Conservation (phyloP, 148 eudicot genomes). For the Chenopodium suecicum region DNA sequence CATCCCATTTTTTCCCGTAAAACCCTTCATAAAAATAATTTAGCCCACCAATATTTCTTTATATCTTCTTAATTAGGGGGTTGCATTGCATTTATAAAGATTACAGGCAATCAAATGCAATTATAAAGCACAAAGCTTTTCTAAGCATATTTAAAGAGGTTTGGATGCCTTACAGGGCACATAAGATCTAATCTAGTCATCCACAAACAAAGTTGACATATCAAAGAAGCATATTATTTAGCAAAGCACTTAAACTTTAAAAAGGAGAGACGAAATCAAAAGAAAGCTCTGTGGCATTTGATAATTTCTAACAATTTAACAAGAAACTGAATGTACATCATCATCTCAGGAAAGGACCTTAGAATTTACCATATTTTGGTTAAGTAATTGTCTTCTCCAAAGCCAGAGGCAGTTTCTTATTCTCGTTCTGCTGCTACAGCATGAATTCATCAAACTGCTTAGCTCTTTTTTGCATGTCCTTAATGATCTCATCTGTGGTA, state of each 20-base stretch:
- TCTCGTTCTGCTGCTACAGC: slow-evolving; percentile 44
- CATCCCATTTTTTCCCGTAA: too few species aligned
- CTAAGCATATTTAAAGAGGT: background rate
- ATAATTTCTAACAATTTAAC: background rate
- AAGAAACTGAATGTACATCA: slow-evolving; percentile 2
- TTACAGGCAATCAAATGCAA: too few species aligned
- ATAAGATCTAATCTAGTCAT: background rate
- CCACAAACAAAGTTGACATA: background rate
- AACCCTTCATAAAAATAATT: too few species aligned
- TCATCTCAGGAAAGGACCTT: background rate
- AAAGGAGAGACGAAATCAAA: background rate
- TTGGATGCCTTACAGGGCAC: background rate
- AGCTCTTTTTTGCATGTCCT: slow-evolving; percentile 49
- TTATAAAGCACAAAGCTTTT: too few species aligned
- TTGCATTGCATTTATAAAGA: too few species aligned
- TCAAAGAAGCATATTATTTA: background rate
- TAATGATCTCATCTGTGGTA: slow-evolving; percentile 53
- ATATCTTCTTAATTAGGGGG: too few species aligned
- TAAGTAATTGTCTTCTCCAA: slow-evolving; percentile 17
- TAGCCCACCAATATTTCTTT: too few species aligned
- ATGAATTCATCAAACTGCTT: slow-evolving; percentile 51
- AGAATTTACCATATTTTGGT: slow-evolving; percentile 5
- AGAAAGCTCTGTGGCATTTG: background rate
- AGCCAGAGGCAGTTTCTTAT: slow-evolving; percentile 25
- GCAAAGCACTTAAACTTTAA: too few species aligned